Conservation (phyloP, 2,329 filamentous ascomycete species). For the Coleophoma crateriformis region DNA sequence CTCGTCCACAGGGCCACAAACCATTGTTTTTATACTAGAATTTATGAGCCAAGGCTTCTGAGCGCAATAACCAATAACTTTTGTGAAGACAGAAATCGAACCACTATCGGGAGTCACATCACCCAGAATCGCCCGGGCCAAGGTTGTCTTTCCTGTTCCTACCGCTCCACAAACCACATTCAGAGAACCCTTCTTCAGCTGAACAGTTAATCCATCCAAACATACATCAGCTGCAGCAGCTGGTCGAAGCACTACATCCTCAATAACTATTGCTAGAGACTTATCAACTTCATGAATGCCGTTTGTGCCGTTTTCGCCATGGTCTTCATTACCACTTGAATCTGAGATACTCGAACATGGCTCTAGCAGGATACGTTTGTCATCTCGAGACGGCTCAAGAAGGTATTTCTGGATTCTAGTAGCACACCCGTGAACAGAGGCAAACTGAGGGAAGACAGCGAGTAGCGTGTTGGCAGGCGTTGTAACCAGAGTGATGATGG, state of each 20-base stretch:
- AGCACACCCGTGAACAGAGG: background rate
- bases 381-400: slow-evolving; percentile 1
- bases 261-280: slow-evolving; percentile 3
- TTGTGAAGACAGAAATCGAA: slow-evolving; percentile 7
- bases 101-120: slow-evolving; percentile 7
- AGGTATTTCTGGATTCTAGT: slow-evolving; percentile 1
- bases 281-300: background rate
- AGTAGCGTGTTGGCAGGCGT: slow-evolving; percentile 18
- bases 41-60: slow-evolving; percentile 39
- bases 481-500: slow-evolving; percentile 14
- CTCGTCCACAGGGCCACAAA: slow-evolving; percentile 22
- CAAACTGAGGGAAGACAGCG: slow-evolving; percentile 7
- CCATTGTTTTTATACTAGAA: slow-evolving; percentile 30
- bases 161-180: slow-evolving; percentile 23
- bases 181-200: slow-evolving; percentile 8
- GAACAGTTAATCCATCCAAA: slow-evolving; percentile 1
- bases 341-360: background rate
- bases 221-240: slow-evolving; percentile 3
- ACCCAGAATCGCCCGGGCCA: slow-evolving; percentile 17
- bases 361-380: background rate
- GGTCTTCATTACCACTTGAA: background rate
- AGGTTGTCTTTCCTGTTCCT: slow-evolving; percentile 21
- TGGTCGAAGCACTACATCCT: slow-evolving; percentile 3
- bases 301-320: background rate
- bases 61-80: slow-evolving; percentile 32